Evolutionary conservation across 306 rosid genomes (phyloP).

Genomic region (Astragalus membranaceus): DNA sequence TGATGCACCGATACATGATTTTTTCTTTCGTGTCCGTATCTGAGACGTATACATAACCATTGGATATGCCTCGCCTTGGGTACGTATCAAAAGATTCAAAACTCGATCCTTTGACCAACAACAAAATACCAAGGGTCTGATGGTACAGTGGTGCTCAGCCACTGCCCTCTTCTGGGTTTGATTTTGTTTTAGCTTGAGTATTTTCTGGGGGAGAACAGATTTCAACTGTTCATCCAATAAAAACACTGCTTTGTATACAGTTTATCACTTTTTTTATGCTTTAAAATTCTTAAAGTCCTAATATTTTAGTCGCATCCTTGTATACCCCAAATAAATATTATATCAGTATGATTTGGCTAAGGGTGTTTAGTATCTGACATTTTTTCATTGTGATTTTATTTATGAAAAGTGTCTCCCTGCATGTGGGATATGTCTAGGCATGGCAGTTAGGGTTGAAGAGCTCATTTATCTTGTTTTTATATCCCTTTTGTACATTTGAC

Average conservation of each 20-base stretch:
- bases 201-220: neutral
- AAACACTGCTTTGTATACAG: neutral
- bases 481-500: neutral
- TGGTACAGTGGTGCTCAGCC: neutral
- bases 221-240: constrained; percentile 2
- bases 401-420: neutral
- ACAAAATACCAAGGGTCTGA: neutral
- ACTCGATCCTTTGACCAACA: neutral
- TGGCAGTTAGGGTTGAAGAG: no score
- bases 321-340: neutral
- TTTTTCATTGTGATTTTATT: neutral
- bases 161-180: neutral
- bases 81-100: neutral
- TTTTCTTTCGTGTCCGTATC: no score
- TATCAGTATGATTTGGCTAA: neutral
- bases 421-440: no score
- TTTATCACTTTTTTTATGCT: neutral
- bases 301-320: neutral
- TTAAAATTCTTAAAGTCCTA: neutral
- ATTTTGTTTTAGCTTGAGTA: neutral
- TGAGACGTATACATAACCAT: no score
- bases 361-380: neutral
- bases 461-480: neutral
- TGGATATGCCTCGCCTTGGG: no score
- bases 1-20: no score